Evolutionary conservation across 768 basidiomycete genomes (phyloP), one percentile per base, ranked within the genome.

Genomic region (Russula ochroleuca): DNA sequence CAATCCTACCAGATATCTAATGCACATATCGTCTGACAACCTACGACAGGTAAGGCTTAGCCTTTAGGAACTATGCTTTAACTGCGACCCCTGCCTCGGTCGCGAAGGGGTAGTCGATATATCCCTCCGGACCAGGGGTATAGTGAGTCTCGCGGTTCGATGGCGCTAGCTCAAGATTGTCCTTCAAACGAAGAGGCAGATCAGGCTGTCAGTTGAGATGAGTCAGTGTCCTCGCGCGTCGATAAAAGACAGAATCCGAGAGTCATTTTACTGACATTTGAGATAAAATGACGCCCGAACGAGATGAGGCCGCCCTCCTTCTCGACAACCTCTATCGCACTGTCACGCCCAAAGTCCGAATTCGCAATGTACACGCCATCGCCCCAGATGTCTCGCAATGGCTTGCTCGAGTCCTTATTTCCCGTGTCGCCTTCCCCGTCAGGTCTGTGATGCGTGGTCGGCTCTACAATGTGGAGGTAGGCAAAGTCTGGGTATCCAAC

Each of bases 391-490:
- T 69, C 65, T 13, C 70, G 67, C 48, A 71, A 33, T 57, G 68
- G 64, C 38, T 71, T 63, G 59, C 68, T 70, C 7, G 69, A 69
- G 5, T 57, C 51, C n/a, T 31, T 40, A 14, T n/a, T 54, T 19
- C 8, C 1, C 10, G 9, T 1, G 6, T 35, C 25, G 23, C n/a
- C 28, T 61, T 47, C n/a, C 4, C 8, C 66, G 9, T 7, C n/a
- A 3, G 13, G 15, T 21, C 55, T 59, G 31, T n/a, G 35, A 13
- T 21, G 35, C 9, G 61, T 25, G 40, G 62, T 48, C 15, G 72
- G 67, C 59, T 77, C 73, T 23, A 75, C 59, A 48, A 75, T 54
- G 66, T 78, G 77, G 40, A 74, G 75, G 58, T 67, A 57, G 38
- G 60, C 63, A 25, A 59, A 57, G 50, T 62, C 59, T 10, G 51